These are phyloP conservation scores for Stellera chamaejasme DNA, from an alignment of 345 rosid species.

Conservation along the genomic window DNA sequence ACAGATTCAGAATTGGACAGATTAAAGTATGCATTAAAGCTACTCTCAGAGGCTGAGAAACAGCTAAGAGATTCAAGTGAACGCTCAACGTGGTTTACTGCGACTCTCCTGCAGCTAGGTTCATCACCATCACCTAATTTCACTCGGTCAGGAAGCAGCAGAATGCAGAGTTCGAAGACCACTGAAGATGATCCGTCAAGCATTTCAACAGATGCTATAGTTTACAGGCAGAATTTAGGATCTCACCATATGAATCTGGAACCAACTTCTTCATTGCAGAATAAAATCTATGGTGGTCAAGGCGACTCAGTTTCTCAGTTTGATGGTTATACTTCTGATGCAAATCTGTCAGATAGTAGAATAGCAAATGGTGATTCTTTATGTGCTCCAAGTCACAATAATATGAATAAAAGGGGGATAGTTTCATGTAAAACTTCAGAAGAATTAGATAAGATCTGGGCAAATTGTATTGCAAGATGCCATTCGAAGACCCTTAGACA, in stretches of 20 bases:
- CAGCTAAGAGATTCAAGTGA: conserved; percentile 81
- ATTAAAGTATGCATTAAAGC: conserved; percentile 88
- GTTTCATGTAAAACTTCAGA: conserved; percentile 42
- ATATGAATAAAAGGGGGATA: conserved; percentile 28
- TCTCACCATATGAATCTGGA: conserved; percentile 32
- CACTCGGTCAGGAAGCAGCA: conserved; percentile 65
- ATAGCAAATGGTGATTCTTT: conserved; percentile 24
- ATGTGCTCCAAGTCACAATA: conserved; percentile 31
- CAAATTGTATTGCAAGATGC: conserved; percentile 71
- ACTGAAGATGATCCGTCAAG: conserved; percentile 80
- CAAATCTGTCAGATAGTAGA: conserved; percentile 36
- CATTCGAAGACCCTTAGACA: conserved; percentile 87
- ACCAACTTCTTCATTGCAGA: conserved; percentile 47
- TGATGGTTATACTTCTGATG: conserved; percentile 28
- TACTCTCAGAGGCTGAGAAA: conserved; percentile 94
- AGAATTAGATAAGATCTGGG: conserved; percentile 68
- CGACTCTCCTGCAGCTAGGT: conserved; percentile 87
- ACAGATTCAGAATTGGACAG: conserved; percentile 76
- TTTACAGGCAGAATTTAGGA: conserved; percentile 49
- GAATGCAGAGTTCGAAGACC: conserved; percentile 78
- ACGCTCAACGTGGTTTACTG: conserved; percentile 97
- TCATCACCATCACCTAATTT: conserved; percentile 73
- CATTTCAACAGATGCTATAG: conserved; percentile 49
- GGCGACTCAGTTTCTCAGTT: conserved; percentile 27
- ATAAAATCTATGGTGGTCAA: conserved; percentile 32